Conservation (phyloP, 2,329 filamentous ascomycete genomes). For the Venturia effusa region DNA sequence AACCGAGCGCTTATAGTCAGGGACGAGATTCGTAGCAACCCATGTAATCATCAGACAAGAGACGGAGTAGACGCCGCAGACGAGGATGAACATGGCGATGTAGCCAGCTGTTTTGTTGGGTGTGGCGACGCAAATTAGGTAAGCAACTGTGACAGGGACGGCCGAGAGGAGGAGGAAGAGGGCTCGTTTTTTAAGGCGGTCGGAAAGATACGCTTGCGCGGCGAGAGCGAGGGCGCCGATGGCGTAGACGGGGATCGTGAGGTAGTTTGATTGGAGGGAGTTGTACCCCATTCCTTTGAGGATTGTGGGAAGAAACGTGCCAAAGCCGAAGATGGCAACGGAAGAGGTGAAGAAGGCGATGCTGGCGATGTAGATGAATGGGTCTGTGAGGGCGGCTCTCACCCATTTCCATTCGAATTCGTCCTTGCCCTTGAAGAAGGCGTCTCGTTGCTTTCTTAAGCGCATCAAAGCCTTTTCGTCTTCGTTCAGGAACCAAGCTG, state of each 20-base stretch:
- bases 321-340: conserved; percentile 23
- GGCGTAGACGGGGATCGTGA: conserved; percentile 26
- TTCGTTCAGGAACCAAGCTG: conserved; percentile 19
- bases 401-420: conserved; percentile 22
- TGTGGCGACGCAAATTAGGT: conserved; percentile 24
- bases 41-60: conserved; percentile 21
- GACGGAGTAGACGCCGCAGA: conserved; percentile 20
- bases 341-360: conserved; percentile 24
- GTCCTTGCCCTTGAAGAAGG: conserved; percentile 20
- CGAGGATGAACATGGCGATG: conserved; percentile 24
- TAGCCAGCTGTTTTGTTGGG: conserved; percentile 21
- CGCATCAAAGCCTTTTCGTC: conserved; percentile 16
- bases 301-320: conserved; percentile 27
- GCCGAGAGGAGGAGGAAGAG: conserved; percentile 21
- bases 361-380: conserved; percentile 20
- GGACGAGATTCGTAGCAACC: conserved; percentile 24
- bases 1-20: conserved; percentile 24
- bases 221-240: conserved; percentile 20
- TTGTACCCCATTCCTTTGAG: conserved; percentile 23
- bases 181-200: conserved; percentile 22
- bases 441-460: conserved; percentile 20
- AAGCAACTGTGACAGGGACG: conserved; percentile 23
- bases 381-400: conserved; percentile 21
- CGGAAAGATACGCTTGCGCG: conserved; percentile 20
- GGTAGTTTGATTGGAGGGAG: conserved; percentile 6